Percentiles rank a stretch among this genome's conserved stretches.
Evolutionary conservation across 495 filamentous ascomycete species (phyloP).

Genomic region (Neurospora sp.): DNA sequence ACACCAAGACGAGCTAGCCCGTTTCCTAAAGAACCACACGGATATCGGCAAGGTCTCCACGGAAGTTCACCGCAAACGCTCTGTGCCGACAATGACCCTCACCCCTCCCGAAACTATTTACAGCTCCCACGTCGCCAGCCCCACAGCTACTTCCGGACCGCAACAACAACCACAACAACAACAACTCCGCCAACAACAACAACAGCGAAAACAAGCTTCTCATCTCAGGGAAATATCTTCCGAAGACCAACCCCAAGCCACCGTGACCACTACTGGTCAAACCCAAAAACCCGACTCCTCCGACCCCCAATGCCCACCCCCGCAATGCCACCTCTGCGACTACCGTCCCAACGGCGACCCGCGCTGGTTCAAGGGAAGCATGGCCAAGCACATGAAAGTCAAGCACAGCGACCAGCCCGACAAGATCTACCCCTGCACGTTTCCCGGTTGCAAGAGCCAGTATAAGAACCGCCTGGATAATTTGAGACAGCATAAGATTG

Average conservation of each 20-base stretch:
- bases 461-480: conserved; percentile 43
- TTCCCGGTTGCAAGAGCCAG: conserved; percentile 35
- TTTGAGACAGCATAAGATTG: conserved; percentile 38
- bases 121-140: not conserved
- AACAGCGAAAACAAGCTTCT: conserved; percentile 1
- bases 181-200: not conserved
- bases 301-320: conserved; percentile 28
- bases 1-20: conserved; percentile 11
- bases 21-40: conserved; percentile 11
- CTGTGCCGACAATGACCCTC: conserved; percentile 4
- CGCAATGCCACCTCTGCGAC: conserved; percentile 36
- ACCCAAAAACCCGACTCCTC: conserved; percentile 28
- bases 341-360: conserved; percentile 42
- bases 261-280: not conserved
- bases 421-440: conserved; percentile 37
- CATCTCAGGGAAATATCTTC: not conserved
- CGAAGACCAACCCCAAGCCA: conserved; percentile 1
- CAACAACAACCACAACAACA: conserved; percentile 2
- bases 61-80: conserved; percentile 1
- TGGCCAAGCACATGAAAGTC: conserved; percentile 42
- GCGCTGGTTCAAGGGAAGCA: conserved; percentile 44
- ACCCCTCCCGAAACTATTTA: not conserved
- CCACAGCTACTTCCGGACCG: not conserved
- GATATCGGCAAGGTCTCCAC: not conserved
- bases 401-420: conserved; percentile 34